Evolutionary conservation across 2,329 filamentous ascomycete genomes (phyloP).

Genomic region (Fusarium neocosmosporiellum): DNA sequence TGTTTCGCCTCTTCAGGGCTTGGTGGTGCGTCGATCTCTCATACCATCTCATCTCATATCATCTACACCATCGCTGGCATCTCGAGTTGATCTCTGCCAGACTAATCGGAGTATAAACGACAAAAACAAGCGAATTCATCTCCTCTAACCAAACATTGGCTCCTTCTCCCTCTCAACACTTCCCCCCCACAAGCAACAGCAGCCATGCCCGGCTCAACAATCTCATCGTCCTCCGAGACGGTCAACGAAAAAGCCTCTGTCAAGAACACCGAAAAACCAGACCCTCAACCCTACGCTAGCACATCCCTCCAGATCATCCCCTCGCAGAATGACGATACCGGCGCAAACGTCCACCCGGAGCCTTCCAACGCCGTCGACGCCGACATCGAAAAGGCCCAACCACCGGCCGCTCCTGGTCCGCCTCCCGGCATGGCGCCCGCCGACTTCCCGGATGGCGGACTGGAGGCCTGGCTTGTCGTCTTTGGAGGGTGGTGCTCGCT

Average conservation of each 20-base stretch:
- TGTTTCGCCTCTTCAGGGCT: not conserved
- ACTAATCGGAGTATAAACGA: not conserved
- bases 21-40: not conserved
- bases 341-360: slow-evolving; percentile 39
- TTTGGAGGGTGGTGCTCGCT: slow-evolving; percentile 57
- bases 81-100: not conserved
- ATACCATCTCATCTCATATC: not conserved
- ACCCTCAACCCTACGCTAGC: slow-evolving; percentile 3
- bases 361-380: slow-evolving; percentile 44
- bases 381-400: slow-evolving; percentile 38
- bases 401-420: slow-evolving; percentile 19
- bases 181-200: not conserved
- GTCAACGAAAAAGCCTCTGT: slow-evolving; percentile 33
- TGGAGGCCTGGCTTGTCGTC: slow-evolving; percentile 68
- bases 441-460: slow-evolving; percentile 71
- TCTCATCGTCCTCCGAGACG: slow-evolving; percentile 43
- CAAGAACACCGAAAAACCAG: slow-evolving; percentile 20
- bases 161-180: not conserved
- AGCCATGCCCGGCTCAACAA: slow-evolving; percentile 40
- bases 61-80: not conserved
- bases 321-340: slow-evolving; percentile 22
- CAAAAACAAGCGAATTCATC: not conserved
- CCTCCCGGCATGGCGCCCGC: slow-evolving; percentile 54
- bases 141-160: not conserved
- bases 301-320: slow-evolving; percentile 9